Conservation (phyloP, 169 alveolate genomes). For the Ichthyophthirius multifiliis region DNA sequence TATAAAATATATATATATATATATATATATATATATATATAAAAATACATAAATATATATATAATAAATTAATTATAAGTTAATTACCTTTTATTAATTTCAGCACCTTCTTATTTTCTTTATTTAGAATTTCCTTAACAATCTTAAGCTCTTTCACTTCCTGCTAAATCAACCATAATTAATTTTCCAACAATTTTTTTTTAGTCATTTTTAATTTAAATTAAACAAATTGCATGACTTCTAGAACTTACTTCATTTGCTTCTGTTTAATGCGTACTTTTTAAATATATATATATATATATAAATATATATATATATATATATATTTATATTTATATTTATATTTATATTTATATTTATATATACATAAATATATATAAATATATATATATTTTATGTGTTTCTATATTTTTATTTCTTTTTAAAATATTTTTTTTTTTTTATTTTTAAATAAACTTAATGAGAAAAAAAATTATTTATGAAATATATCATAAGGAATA, state of each 20-base stretch:
- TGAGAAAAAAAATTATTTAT: neutral
- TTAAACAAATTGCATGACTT: conserved; percentile 82
- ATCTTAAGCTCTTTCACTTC: conserved; percentile 88
- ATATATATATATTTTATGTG: too few relatives aligned
- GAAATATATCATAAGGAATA: neutral
- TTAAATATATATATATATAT: too few relatives aligned
- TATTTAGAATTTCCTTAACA: conserved; percentile 72
- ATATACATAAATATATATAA: too few relatives aligned
- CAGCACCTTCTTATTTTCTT: conserved; percentile 85
- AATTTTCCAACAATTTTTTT: conserved; percentile 58
- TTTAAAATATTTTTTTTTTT: too few relatives aligned
- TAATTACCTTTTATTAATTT: conserved; percentile 77
- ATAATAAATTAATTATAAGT: conserved; percentile 32
- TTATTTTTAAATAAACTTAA: too few relatives aligned
- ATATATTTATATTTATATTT: too few relatives aligned
- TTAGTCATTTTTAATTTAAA: conserved; percentile 50
- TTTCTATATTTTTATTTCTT: too few relatives aligned
- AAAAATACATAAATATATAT: too few relatives aligned
- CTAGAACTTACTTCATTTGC: conserved; percentile 81
- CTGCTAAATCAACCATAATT: conserved; percentile 85
- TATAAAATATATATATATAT: too few relatives aligned
- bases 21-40: too few relatives aligned
- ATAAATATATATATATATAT: too few relatives aligned
- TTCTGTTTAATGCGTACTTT: conserved; percentile 79
- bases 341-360: too few relatives aligned